Conservation (phyloP, 768 basidiomycete genomes). For the Macrolepiota dolichaula region DNA sequence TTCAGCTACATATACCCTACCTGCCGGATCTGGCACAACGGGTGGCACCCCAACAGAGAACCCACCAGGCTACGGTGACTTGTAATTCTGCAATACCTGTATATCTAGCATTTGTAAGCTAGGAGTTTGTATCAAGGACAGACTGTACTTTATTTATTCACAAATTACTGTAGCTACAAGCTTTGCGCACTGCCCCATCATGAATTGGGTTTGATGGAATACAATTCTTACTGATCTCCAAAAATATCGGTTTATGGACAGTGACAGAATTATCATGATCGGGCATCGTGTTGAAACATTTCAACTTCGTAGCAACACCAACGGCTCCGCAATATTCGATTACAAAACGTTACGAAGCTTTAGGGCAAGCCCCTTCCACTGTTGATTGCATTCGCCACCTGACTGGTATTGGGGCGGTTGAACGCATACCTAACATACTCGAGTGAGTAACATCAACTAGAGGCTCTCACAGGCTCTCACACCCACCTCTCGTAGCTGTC, state of each 20-base stretch:
- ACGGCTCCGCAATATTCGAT: neutral
- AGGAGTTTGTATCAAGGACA: neutral
- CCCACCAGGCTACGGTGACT: slow-evolving; percentile 46
- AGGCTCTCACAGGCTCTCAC: neutral
- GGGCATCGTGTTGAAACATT: neutral
- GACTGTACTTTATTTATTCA: slow-evolving; percentile 6
- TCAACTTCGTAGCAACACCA: neutral
- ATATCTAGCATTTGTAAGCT: slow-evolving; percentile 2
- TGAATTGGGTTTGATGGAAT: neutral
- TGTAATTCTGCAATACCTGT: neutral
- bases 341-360: slow-evolving; percentile 20
- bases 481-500: slow-evolving; percentile 69
- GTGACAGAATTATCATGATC: neutral
- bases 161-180: neutral
- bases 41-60: slow-evolving; percentile 44
- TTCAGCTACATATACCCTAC: slow-evolving; percentile 44
- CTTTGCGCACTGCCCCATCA: neutral
- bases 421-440: slow-evolving; percentile 56
- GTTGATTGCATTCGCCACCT: slow-evolving; percentile 75
- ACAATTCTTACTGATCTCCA: neutral
- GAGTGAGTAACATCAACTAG: neutral
- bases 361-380: slow-evolving; percentile 59
- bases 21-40: slow-evolving; percentile 41
- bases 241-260: neutral
- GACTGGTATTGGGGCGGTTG: slow-evolving; percentile 75